phyloP scores from a whole-genome alignment of 176 grass and related monocot genomes.

The Aegilops umbellulata region DNA sequence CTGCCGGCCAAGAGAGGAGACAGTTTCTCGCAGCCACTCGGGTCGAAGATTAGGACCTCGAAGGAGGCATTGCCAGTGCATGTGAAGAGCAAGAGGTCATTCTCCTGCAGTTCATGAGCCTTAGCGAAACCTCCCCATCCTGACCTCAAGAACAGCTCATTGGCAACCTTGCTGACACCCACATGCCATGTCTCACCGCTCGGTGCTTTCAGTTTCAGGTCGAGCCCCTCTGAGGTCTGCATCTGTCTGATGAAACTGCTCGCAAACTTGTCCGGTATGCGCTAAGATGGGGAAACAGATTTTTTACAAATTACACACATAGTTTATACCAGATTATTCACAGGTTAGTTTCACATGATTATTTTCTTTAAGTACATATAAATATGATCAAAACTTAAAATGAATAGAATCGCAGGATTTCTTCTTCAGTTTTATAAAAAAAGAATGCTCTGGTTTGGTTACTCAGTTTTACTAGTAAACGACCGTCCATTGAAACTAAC shows the following conservation, averaged over 20 bases:
- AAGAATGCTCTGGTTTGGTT: too few species aligned
- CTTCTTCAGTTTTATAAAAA: neutral
- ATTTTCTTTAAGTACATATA: neutral
- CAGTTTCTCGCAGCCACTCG: conserved; percentile 45
- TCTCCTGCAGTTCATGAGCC: conserved; percentile 37
- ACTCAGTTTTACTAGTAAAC: neutral
- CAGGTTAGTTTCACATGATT: neutral
- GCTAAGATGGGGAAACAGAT: conserved; percentile 6
- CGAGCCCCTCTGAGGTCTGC: neutral
- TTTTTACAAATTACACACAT: neutral
- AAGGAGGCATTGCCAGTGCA: conserved; percentile 36
- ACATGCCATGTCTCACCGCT: conserved; percentile 42
- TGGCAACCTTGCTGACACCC: neutral
- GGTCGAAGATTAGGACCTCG: conserved; percentile 48
- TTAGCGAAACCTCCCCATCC: conserved; percentile 56
- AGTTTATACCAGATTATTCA: too few species aligned
- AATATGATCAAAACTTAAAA: neutral
- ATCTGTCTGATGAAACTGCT: conserved; percentile 37
- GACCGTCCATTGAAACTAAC: neutral
- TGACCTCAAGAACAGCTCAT: conserved; percentile 10
- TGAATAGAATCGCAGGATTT: neutral
- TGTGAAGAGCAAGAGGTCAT: conserved; percentile 50
- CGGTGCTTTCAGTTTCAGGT: conserved; percentile 39
- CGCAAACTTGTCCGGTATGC: conserved; percentile 38
- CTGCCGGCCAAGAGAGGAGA: neutral